Conservation (phyloP, 257 asterid genomes). For the Rehmannia glutinosa region DNA sequence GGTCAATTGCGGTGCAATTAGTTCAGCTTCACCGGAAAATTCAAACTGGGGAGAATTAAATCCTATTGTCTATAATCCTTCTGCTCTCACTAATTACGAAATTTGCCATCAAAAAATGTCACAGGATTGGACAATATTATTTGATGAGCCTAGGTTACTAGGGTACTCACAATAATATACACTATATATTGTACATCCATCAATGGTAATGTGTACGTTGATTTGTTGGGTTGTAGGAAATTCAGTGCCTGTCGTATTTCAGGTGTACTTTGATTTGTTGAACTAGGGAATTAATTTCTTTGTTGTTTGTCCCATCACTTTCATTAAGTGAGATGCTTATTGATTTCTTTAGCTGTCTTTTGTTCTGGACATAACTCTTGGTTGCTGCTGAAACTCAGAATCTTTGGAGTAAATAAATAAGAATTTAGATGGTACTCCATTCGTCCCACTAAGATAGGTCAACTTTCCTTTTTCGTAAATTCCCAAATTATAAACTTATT, state of each 20-base stretch:
- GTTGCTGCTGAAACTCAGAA: conserved; percentile 7
- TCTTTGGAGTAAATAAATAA: neutral
- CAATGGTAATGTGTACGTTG: no score
- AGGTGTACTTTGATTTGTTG: neutral
- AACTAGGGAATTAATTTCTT: conserved; percentile 6
- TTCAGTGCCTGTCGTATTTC: neutral
- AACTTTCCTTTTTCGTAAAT: no score
- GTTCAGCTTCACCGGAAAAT: neutral
- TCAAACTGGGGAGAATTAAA: conserved; percentile 31
- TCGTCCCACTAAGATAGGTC: no score
- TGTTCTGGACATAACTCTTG: neutral
- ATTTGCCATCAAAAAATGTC: conserved; percentile 2
- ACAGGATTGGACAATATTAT: conserved; percentile 17
- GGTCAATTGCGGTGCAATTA: neutral
- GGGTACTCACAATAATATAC: conserved; percentile 16
- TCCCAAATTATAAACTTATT: no score
- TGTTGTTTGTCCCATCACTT: conserved; percentile 22
- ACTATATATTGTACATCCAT: neutral
- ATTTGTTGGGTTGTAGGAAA: neutral
- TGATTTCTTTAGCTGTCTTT: neutral
- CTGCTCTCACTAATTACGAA: conserved; percentile 9
- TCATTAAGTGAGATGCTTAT: conserved; percentile 5
- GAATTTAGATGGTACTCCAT: neutral
- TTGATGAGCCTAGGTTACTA: conserved; percentile 19
- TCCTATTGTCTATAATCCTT: conserved; percentile 19